phyloP scores from a whole-genome alignment of 1,284 basidiomycete species.

The Leccinum insigne region DNA sequence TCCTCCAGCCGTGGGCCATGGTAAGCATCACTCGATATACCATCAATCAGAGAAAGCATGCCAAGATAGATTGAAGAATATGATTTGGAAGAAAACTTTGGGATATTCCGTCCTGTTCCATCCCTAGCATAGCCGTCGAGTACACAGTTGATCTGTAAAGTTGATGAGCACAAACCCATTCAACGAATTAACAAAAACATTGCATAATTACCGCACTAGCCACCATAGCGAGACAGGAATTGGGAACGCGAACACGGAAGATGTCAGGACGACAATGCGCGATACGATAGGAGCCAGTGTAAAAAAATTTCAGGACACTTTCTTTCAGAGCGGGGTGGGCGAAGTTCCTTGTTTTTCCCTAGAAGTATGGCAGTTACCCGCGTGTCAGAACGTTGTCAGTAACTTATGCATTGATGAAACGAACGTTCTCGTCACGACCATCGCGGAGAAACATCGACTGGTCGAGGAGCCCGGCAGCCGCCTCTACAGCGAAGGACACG shows the following conservation, averaged over 20 bases:
- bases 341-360: not conserved
- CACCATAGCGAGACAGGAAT: not conserved
- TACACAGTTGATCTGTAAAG: not conserved
- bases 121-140: not conserved
- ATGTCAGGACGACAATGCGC: not conserved
- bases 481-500: not conserved
- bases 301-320: not conserved
- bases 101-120: not conserved
- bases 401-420: not conserved
- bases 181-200: not conserved
- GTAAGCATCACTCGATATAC: not conserved
- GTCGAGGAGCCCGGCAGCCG: not conserved
- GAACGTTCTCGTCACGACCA: not conserved
- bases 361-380: not conserved
- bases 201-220: not conserved
- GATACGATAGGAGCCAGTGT: not conserved
- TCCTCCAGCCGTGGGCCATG: not conserved
- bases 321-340: not conserved
- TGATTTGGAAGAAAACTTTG: not conserved
- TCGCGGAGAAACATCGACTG: not conserved
- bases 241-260: not conserved
- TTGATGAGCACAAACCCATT: not conserved
- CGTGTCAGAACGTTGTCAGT: not conserved
- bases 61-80: not conserved
- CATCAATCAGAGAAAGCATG: not conserved